Evolutionary conservation across 164 flowering plant species (phyloP).

Genomic region (Vitis vinifera): DNA sequence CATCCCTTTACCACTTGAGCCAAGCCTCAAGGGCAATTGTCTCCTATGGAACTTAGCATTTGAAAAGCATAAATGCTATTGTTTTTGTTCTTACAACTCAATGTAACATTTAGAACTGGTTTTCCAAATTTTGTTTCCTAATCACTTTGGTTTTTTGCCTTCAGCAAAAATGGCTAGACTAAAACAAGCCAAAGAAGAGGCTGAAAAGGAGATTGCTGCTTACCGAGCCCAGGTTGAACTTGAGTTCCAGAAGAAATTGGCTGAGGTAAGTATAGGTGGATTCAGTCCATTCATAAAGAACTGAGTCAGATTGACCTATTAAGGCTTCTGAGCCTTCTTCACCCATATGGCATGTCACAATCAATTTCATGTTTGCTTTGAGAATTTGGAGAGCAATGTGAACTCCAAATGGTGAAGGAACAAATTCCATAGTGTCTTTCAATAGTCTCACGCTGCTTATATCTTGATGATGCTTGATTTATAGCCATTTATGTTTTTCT

Average conservation of each 20-base stretch:
- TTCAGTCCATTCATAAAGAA: background rate
- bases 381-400: background rate
- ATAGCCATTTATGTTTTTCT: background rate
- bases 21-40: no score
- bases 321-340: background rate
- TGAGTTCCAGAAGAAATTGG: conserved; percentile 57
- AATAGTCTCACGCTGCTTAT: background rate
- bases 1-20: no score
- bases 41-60: no score
- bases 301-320: background rate
- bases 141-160: conserved; percentile 2
- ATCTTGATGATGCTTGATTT: background rate
- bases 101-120: background rate
- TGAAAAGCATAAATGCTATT: background rate
- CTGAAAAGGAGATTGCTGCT: conserved; percentile 62
- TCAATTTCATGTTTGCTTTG: background rate
- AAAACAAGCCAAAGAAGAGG: conserved; percentile 81
- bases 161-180: conserved; percentile 64
- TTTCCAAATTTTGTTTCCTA: background rate
- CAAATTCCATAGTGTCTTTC: background rate
- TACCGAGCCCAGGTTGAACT: conserved; percentile 61
- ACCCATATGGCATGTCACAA: background rate
- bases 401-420: no score
- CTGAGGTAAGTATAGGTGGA: conserved; percentile 37
- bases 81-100: background rate